These are phyloP conservation scores for Saururus chinensis DNA, from an alignment of 164 flowering plant species.

Conservation along the genomic window DNA sequence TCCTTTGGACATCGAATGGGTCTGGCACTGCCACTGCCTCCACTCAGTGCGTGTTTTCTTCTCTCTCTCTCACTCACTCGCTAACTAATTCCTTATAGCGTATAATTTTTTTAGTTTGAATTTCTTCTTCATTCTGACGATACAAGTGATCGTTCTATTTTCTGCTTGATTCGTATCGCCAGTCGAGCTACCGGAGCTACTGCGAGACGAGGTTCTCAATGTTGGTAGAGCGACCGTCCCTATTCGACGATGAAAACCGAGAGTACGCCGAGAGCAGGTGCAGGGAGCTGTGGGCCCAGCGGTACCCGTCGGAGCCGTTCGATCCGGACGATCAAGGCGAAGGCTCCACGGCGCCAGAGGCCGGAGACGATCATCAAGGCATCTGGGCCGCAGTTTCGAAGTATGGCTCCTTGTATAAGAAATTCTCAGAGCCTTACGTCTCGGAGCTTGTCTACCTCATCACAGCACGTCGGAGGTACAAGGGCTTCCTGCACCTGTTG, in stretches of 20 bases:
- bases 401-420: conserved; percentile 27
- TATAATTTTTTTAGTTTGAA: too few species aligned
- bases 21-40: conserved; percentile 91
- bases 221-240: conserved; percentile 49
- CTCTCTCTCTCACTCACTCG: background rate
- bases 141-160: background rate
- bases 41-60: conserved; percentile 39
- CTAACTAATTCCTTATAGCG: background rate
- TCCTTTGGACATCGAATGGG: conserved; percentile 87
- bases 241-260: conserved; percentile 75
- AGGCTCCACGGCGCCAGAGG: background rate
- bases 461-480: conserved; percentile 71
- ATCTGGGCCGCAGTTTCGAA: conserved; percentile 32
- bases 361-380: conserved; percentile 19
- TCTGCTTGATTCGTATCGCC: conserved; percentile 2
- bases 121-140: background rate
- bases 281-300: conserved; percentile 49
- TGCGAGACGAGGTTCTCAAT: conserved; percentile 66
- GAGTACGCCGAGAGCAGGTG: conserved; percentile 80
- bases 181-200: conserved; percentile 58
- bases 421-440: conserved; percentile 51
- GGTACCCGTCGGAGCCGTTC: conserved; percentile 70
- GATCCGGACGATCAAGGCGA: conserved; percentile 28
- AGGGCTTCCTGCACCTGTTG: conserved; percentile 43
- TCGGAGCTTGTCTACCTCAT: conserved; percentile 60